Evolutionary conservation across 352 stramenopile genomes (phyloP), one percentile per base, ranked within the genome.

Genomic region (Phytophthora tubulina): DNA sequence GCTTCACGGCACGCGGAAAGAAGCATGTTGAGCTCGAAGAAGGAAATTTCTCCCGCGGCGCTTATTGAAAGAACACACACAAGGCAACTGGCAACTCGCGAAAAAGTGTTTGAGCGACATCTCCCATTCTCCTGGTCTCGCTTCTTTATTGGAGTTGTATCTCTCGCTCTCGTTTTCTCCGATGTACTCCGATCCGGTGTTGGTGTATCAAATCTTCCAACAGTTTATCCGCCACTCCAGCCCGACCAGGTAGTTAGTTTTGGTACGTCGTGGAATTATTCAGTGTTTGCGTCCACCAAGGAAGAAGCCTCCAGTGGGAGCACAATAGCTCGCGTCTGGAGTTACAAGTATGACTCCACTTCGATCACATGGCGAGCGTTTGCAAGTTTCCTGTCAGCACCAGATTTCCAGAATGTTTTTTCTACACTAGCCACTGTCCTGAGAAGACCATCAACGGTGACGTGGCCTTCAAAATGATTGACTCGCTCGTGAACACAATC

Each of bases 331-430:
- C 58, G 60, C 3, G 56, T 79, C 0, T 80, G 73, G 77, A 78
- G 48, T 35, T 84, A 84, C 73, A 84, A 84, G 44, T 80, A 68
- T 8, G 78, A 85, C 38, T 81, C 74, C 5, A 81, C 72, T 27
- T 85, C 72, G 0, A 63, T 82, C 31, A 57, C 41, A 0, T 79
- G 67, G 64, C 71, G 75, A 0, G 72, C 74, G 6, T 79, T 85
- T 49, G 72, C 62, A 15, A 51, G 51, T 2, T 75, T 62, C 10
- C 61, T 79, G 32, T 15, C 42, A 4, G 36, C 70, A 11, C 4
- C 51, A 2, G 39, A 62, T 4, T 85, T 17, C 78, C 75, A 1
- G 48, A 57, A 9, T 85, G 78, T 36, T 48, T 85, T 14, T 44
- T 79, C n/a, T 82, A 85, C 31, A 45, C n/a, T 2, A 59, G 8